phyloP scores from a whole-genome alignment of 352 stramenopile genomes.

The Peronospora belbahrii region DNA sequence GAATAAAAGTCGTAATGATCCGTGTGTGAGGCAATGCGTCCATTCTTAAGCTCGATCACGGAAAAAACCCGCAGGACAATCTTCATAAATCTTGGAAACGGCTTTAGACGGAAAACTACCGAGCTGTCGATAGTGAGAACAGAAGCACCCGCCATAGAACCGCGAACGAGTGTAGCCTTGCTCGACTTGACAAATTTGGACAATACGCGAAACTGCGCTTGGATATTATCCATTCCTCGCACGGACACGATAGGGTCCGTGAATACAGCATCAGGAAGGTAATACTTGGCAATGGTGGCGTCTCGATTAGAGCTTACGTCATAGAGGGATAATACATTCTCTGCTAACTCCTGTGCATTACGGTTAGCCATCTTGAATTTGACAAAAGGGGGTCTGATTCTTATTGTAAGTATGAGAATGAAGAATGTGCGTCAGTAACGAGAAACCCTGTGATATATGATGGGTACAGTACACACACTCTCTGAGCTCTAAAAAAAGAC shows the following conservation, averaged over 20 bases:
- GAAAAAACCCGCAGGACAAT: slow-evolving; percentile 72
- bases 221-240: slow-evolving; percentile 68
- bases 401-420: no score
- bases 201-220: slow-evolving; percentile 77
- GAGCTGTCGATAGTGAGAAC: slow-evolving; percentile 81
- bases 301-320: slow-evolving; percentile 60
- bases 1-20: slow-evolving; percentile 83
- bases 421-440: no score
- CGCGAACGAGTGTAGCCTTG: slow-evolving; percentile 72
- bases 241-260: slow-evolving; percentile 73
- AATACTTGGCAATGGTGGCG: slow-evolving; percentile 72
- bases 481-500: no score
- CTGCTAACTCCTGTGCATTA: slow-evolving; percentile 67
- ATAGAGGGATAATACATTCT: slow-evolving; percentile 80
- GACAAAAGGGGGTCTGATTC: no score
- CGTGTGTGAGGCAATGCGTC: slow-evolving; percentile 70
- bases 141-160: slow-evolving; percentile 69
- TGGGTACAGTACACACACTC: no score
- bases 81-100: slow-evolving; percentile 65
- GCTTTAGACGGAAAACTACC: slow-evolving; percentile 64
- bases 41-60: slow-evolving; percentile 77
- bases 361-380: slow-evolving; percentile 38
- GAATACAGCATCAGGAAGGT: slow-evolving; percentile 69
- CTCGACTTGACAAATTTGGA: slow-evolving; percentile 69
- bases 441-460: no score